phyloP scores from a whole-genome alignment of 2,329 filamentous ascomycete genomes.

The Paraphaeosphaeria minitans region DNA sequence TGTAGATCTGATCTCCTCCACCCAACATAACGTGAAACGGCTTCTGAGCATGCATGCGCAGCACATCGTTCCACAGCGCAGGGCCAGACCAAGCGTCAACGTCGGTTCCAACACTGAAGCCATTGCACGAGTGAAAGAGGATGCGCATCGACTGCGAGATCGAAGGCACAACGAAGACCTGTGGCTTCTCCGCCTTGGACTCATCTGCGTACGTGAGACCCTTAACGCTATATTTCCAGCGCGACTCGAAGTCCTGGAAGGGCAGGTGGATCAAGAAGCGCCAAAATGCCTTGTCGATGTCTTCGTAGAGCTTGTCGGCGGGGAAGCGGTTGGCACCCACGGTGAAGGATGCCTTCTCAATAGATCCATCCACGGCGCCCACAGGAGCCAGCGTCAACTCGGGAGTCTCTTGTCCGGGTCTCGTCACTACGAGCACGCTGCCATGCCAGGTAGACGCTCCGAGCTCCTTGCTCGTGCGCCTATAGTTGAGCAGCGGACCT shows the following conservation, averaged over 20 bases:
- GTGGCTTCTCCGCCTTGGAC: conserved; percentile 41
- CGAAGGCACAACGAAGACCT: conserved; percentile 62
- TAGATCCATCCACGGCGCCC: conserved; percentile 43
- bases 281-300: conserved; percentile 64
- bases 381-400: conserved; percentile 64
- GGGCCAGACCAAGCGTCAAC: conserved; percentile 66
- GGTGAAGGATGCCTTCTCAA: conserved; percentile 32
- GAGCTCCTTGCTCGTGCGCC: conserved; percentile 67
- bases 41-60: conserved; percentile 62
- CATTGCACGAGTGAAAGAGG: conserved; percentile 73
- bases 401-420: conserved; percentile 68
- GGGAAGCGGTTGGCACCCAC: conserved; percentile 44
- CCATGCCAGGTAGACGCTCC: conserved; percentile 71
- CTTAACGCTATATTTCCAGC: conserved; percentile 79
- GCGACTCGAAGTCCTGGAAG: conserved; percentile 72
- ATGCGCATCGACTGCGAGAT: conserved; percentile 69
- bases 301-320: conserved; percentile 64
- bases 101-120: conserved; percentile 69
- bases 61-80: conserved; percentile 68
- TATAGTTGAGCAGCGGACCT: conserved; percentile 79
- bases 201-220: conserved; percentile 66
- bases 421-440: conserved; percentile 82
- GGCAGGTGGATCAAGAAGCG: conserved; percentile 64
- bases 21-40: conserved; percentile 78
- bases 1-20: conserved; percentile 86